Evolutionary conservation across 257 asterid species (phyloP), one percentile per base, ranked within the genome.

Genomic region (Rauvolfia tetraphylla): DNA sequence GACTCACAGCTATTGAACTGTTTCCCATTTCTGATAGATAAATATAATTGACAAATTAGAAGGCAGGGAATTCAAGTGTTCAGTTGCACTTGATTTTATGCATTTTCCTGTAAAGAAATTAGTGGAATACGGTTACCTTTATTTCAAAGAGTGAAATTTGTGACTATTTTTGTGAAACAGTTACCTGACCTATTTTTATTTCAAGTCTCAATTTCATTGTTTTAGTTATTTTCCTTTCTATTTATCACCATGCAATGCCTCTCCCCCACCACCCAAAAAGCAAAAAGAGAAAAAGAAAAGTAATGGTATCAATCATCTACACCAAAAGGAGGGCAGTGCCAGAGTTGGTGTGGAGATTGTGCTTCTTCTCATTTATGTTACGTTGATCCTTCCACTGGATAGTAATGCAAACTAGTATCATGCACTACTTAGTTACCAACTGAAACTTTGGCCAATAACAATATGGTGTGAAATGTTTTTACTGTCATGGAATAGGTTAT

Each of bases 401-500:
- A 38, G 29, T 29, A 18, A 31, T 27, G n/a, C 42, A 61, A 56
- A 77, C 36, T 51, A 33, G 2, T 25, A 17, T 6, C 8, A 41
- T 41, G 34, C 42, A 20, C 49, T 36, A 22, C 54, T 59, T 33
- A 44, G 33, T 54, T 56, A 57, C 57, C 18, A 3, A 7, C 23
- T 57, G 41, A 39, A 63, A 41, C 51, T 7, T 62, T 57, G 18
- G 25, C 23, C 13, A 41, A 44, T 48, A 53, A 29, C 49, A 20
- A 9, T 22, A 18, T 76, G 68, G 54, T 78, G 2, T 80, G 53
- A 70, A 57, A 61, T 61, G 23, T 56, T 14, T 73, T 22, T 46
- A 18, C 20, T 59, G 39, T 80, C 42, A n/a, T 56, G 62, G 78
- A 69, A 39, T 79, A 91, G 98, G 83, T 86, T 68, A 78, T 90